These are phyloP conservation scores for Penicillium angulare DNA, from an alignment of 495 filamentous ascomycete genomes.

Conservation along the genomic window DNA sequence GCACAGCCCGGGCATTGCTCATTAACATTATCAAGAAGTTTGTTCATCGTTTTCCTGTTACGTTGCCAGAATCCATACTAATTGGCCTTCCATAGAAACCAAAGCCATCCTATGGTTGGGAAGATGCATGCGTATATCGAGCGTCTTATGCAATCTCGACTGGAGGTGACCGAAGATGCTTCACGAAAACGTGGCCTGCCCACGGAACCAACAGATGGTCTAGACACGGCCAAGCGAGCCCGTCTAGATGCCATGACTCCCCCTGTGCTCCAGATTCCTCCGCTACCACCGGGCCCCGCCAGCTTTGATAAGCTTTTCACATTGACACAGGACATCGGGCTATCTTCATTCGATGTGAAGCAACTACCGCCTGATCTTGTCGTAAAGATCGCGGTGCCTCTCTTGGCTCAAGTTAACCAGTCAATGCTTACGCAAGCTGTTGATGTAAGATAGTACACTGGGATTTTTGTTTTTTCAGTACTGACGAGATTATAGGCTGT, in stretches of 20 bases:
- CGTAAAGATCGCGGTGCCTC: constrained; percentile 69
- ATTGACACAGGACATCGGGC: constrained; percentile 66
- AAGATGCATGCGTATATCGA: constrained; percentile 84
- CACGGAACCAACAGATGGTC: constrained; percentile 64
- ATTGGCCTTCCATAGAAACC: constrained; percentile 54
- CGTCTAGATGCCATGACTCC: constrained; percentile 58
- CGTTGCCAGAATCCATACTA: neutral
- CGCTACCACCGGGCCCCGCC: constrained; percentile 68
- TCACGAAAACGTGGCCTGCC: constrained; percentile 72
- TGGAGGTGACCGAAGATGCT: constrained; percentile 68
- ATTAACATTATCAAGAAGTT: constrained; percentile 78
- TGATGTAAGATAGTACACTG: constrained; percentile 43
- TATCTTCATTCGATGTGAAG: constrained; percentile 79
- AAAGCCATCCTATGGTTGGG: constrained; percentile 59
- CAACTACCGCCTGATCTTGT: constrained; percentile 71
- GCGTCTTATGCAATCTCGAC: constrained; percentile 66
- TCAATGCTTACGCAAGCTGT: constrained; percentile 65
- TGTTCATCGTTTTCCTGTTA: constrained; percentile 1
- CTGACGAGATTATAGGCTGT: constrained; percentile 41
- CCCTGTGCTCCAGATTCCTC: constrained; percentile 57
- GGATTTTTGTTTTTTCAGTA: constrained; percentile 1
- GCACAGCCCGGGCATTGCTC: constrained; percentile 80
- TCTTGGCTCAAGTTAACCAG: constrained; percentile 63
- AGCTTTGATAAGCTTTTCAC: constrained; percentile 81
- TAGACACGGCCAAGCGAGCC: constrained; percentile 67